Base-by-base conservation (phyloP, 164 flowering plant genomes). In the Berberis vulgaris region DNA sequence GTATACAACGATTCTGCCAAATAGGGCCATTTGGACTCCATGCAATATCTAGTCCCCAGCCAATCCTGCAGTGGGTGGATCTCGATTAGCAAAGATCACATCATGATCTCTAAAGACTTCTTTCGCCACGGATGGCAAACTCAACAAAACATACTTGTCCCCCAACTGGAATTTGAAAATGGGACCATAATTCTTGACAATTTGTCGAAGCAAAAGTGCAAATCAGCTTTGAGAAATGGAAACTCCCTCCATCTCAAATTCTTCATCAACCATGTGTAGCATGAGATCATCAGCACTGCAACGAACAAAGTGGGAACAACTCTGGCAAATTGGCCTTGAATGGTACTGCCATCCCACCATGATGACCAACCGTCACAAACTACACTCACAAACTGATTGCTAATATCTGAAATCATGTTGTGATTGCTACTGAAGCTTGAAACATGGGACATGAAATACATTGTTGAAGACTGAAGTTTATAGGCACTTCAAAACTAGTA, bases 21-120 rank as follows among this genome's bases (percentile, higher is more conserved):
- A 9, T 6, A 0, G 69, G 60, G 4, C 70, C 66, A 10, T 66
- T 12, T 2, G 62, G 38, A 39, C 8, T 11, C 63, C 65, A 71
- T 3, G 11, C 63, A 4, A 71, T 13, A 44, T 41, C 58, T 3
- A 6, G 2, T 0, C 66, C 70, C n/a, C 4, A 4, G 50, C 44
- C 9, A 26, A 42, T 7, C 5, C 63, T 6, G 62, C 45, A 2
- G 9, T 12, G 1, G 63, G 65, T 6, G 60, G n/a, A 26, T 56
- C 67, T 7, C 66, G 74, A 63, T 71, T 67, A 11, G 71, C 65
- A 5, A 67, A 67, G 61, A 40, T 60, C 1, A 53, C 8, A 45
- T 67, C 64, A 3, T 41, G 4, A 54, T 68, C 71, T 47, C 41
- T 61, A 8, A 68, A 42, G 5, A 62, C 71, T 10, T 61, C 71